These are phyloP conservation scores for Thelonectria blattea DNA, from an alignment of 2,329 filamentous ascomycete species.

Conservation along the genomic window DNA sequence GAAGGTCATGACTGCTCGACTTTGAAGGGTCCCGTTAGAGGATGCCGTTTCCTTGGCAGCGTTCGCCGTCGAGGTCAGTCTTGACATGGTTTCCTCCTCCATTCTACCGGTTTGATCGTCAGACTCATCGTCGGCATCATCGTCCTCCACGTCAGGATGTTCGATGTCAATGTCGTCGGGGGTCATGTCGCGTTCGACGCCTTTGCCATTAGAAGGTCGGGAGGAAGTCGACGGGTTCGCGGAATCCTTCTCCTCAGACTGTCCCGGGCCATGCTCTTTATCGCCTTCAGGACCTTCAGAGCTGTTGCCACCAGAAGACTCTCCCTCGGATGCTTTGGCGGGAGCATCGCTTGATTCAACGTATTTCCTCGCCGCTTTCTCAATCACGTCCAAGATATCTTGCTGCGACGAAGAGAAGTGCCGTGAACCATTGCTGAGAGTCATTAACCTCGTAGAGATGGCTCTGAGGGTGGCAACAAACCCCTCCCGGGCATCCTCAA, in stretches of 20 bases:
- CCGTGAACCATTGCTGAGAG: slow-evolving; percentile 46
- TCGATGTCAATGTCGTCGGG: slow-evolving; percentile 60
- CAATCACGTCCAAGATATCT: slow-evolving; percentile 57
- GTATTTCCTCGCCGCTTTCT: slow-evolving; percentile 58
- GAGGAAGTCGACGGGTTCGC: neutral
- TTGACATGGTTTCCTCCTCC: slow-evolving; percentile 12
- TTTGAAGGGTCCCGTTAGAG: neutral
- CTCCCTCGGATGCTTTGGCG: slow-evolving; percentile 24
- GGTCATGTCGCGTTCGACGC: slow-evolving; percentile 34
- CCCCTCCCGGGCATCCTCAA: slow-evolving; percentile 38
- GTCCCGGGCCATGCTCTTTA: neutral
- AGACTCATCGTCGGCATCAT: slow-evolving; percentile 36
- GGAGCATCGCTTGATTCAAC: slow-evolving; percentile 47
- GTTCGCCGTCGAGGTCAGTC: neutral
- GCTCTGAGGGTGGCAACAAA: slow-evolving; percentile 45
- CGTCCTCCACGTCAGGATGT: slow-evolving; percentile 40
- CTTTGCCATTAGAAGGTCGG: slow-evolving; percentile 23
- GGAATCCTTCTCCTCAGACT: slow-evolving; percentile 7
- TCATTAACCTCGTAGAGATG: slow-evolving; percentile 52
- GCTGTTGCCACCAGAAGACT: slow-evolving; percentile 8
- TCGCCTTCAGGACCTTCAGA: slow-evolving; percentile 12
- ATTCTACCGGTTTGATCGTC: slow-evolving; percentile 33
- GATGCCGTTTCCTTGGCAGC: neutral
- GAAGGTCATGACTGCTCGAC: slow-evolving; percentile 27
- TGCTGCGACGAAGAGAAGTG: slow-evolving; percentile 47